Evolutionary conservation across 2,329 filamentous ascomycete species (phyloP).

Genomic region (Fusarium sambucinum): DNA sequence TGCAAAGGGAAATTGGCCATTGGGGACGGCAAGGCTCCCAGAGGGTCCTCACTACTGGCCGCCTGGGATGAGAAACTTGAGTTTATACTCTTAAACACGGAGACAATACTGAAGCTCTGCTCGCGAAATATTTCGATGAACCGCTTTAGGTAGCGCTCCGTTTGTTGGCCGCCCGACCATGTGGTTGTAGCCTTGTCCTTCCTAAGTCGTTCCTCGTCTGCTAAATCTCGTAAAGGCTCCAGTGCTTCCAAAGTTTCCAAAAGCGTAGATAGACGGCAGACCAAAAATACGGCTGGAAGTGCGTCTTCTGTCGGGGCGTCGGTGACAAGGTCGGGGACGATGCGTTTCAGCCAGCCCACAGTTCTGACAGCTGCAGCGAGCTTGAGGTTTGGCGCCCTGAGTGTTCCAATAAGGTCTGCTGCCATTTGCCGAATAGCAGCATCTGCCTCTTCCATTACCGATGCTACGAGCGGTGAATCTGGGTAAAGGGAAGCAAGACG

Average conservation of each 20-base stretch:
- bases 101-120: constrained; percentile 95
- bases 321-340: constrained; percentile 78
- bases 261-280: constrained; percentile 85
- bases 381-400: constrained; percentile 84
- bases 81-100: constrained; percentile 88
- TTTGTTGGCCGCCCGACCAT: constrained; percentile 86
- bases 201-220: constrained; percentile 80
- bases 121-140: constrained; percentile 98
- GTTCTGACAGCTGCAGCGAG: constrained; percentile 91
- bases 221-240: constrained; percentile 86
- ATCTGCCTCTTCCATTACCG: constrained; percentile 82
- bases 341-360: constrained; percentile 88
- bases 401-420: constrained; percentile 80
- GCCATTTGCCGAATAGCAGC: constrained; percentile 90
- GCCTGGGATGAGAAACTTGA: constrained; percentile 53
- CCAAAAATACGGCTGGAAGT: constrained; percentile 85
- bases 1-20: constrained; percentile 87
- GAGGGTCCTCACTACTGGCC: constrained; percentile 46
- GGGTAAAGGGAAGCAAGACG: constrained; percentile 87
- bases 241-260: constrained; percentile 84
- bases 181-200: constrained; percentile 57
- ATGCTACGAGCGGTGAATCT: constrained; percentile 77
- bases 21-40: constrained; percentile 77
- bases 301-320: constrained; percentile 67
- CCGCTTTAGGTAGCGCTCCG: constrained; percentile 91